These are phyloP conservation scores for Rubia tinctorum DNA, from an alignment of 305 asterid genomes.

Conservation along the genomic window DNA sequence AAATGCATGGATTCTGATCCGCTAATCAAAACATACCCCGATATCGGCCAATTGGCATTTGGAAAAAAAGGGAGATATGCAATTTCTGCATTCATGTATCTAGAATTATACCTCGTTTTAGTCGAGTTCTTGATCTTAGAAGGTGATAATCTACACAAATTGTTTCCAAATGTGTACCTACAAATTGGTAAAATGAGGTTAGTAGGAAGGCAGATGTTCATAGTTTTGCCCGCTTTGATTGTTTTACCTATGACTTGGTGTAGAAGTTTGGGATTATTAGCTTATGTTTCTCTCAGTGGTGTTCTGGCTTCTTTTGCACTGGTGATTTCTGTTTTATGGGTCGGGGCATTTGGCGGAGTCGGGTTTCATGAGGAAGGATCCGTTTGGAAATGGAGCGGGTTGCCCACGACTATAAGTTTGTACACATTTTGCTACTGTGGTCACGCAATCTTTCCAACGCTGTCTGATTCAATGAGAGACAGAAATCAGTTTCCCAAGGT, in stretches of 20 bases:
- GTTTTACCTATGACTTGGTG: constrained; percentile 41
- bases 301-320: constrained; percentile 36
- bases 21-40: constrained; percentile 35
- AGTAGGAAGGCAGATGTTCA: neutral
- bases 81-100: constrained; percentile 37
- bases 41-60: constrained; percentile 43
- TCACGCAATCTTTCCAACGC: constrained; percentile 46
- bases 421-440: constrained; percentile 45
- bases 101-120: constrained; percentile 46
- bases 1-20: constrained; percentile 33
- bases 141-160: constrained; percentile 41
- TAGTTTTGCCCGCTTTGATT: constrained; percentile 28
- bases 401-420: constrained; percentile 40
- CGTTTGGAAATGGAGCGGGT: constrained; percentile 34
- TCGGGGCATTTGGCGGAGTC: constrained; percentile 34
- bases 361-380: constrained; percentile 40
- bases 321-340: constrained; percentile 28
- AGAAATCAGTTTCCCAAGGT: constrained; percentile 39
- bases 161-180: constrained; percentile 23
- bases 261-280: constrained; percentile 25
- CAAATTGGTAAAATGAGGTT: constrained; percentile 4
- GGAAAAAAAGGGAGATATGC: constrained; percentile 40
- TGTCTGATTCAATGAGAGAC: constrained; percentile 37
- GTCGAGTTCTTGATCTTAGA: constrained; percentile 48
- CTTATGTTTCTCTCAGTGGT: constrained; percentile 47